A percentile compares a stretch with the other conserved stretches of the same genome.
Conservation (phyloP, 2,329 filamentous ascomycete genomes). For the Alternaria arborescens region DNA sequence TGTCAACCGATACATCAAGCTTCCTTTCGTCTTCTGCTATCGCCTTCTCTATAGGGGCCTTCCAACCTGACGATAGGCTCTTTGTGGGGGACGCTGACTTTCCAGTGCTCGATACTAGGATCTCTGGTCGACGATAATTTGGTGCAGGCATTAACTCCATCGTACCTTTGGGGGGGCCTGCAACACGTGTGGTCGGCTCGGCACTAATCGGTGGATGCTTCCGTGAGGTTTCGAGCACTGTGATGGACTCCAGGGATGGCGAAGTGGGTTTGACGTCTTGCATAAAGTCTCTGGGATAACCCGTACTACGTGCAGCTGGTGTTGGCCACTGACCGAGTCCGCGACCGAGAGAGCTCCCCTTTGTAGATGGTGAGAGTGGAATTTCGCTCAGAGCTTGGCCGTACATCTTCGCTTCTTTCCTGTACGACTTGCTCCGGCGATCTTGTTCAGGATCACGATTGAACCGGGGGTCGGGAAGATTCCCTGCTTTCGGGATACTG, state of each 20-base stretch:
- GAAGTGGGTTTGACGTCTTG: neutral
- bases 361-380: too few species aligned
- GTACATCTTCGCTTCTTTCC: neutral
- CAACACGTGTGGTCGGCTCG: neutral
- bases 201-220: neutral
- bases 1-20: neutral
- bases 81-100: neutral
- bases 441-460: conserved; percentile 5
- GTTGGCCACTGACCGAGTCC: neutral
- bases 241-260: too few species aligned
- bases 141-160: neutral
- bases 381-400: neutral
- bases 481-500: conserved; percentile 9
- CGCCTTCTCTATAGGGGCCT: conserved; percentile 4
- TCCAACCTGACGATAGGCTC: neutral
- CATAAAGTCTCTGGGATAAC: neutral
- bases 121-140: neutral
- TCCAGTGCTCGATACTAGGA: neutral
- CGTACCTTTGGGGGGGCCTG: neutral
- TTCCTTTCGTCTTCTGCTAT: neutral
- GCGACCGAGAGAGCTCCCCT: neutral
- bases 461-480: conserved; percentile 12
- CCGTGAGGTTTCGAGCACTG: neutral
- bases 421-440: neutral
- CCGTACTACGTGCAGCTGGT: neutral